Evolutionary conservation across 495 filamentous ascomycete genomes (phyloP).

Genomic region (Astrothelium macrocarpum): DNA sequence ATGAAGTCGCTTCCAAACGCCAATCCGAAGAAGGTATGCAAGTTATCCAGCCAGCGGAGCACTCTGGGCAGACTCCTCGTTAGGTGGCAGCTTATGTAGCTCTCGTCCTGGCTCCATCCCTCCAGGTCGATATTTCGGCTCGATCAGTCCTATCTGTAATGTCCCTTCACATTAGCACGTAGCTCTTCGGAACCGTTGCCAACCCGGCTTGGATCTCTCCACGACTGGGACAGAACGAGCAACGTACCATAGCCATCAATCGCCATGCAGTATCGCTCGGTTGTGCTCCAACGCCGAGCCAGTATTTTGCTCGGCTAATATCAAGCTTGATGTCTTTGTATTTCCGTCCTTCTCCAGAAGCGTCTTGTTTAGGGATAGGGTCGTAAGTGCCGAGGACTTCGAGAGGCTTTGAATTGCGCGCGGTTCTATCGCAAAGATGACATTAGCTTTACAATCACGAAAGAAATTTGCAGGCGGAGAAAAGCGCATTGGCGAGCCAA

Average conservation of each 20-base stretch:
- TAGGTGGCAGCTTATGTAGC: slow-evolving; percentile 6
- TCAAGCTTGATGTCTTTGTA: slow-evolving; percentile 90
- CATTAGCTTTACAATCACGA: not conserved
- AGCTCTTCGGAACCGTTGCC: not conserved
- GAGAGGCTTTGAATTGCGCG: slow-evolving; percentile 74
- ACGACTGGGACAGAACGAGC: not conserved
- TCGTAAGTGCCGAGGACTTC: slow-evolving; percentile 96
- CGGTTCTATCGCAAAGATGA: too few relatives aligned
- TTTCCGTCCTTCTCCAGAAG: slow-evolving; percentile 53
- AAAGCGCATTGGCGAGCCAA: too few relatives aligned
- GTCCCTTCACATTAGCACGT: not conserved
- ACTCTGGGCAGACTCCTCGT: not conserved
- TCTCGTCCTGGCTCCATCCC: slow-evolving; percentile 32
- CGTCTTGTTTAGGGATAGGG: slow-evolving; percentile 66
- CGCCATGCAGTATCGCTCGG: slow-evolving; percentile 83
- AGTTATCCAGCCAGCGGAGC: not conserved
- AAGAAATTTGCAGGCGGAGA: not conserved
- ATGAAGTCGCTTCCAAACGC: not conserved
- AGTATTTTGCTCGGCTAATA: slow-evolving; percentile 72
- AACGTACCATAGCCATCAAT: slow-evolving; percentile 70
- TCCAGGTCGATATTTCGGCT: slow-evolving; percentile 61
- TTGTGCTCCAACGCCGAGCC: slow-evolving; percentile 94
- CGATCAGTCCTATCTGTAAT: slow-evolving; percentile 40
- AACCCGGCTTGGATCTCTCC: not conserved
- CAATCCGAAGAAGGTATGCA: not conserved